phyloP scores from a whole-genome alignment of 225 moss, liverwort and hornwort species.

The Ulota crispa region DNA sequence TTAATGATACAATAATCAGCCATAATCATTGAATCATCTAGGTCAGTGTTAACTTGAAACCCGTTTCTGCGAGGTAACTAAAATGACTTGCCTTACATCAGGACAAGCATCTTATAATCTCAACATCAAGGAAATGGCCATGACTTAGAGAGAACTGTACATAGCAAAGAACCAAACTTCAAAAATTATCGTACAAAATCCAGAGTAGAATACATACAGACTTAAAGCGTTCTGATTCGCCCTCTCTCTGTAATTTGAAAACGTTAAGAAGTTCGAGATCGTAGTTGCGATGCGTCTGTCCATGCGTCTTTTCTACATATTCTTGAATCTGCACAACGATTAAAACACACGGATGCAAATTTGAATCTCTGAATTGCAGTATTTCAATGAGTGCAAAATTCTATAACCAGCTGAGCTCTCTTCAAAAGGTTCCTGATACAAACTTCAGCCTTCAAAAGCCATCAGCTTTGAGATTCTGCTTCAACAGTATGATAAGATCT shows the following conservation, averaged over 20 bases:
- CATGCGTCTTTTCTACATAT: conserved; percentile 80
- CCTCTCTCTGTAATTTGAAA: conserved; percentile 64
- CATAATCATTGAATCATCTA: background rate
- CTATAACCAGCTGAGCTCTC: background rate
- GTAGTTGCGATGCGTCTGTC: conserved; percentile 57
- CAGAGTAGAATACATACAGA: conserved; percentile 47
- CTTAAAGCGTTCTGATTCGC: conserved; percentile 70
- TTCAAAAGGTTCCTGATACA: background rate
- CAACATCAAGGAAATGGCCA: background rate
- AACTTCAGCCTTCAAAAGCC: background rate
- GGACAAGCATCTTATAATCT: background rate
- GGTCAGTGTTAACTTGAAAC: background rate
- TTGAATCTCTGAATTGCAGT: background rate
- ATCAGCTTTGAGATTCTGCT: background rate
- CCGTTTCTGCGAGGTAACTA: background rate
- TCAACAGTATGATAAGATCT: conserved; percentile 2
- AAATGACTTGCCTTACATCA: background rate
- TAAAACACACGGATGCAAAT: background rate
- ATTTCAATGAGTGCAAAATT: background rate
- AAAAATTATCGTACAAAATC: background rate
- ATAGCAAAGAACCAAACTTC: background rate
- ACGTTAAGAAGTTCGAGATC: conserved; percentile 64
- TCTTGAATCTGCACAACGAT: conserved; percentile 53
- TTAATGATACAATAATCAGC: background rate
- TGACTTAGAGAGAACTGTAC: background rate